A percentile compares a stretch with the other conserved stretches of the same genome.
These are phyloP conservation scores for Neurospora sp. DNA, from an alignment of 495 filamentous ascomycete genomes.

Conservation along the genomic window DNA sequence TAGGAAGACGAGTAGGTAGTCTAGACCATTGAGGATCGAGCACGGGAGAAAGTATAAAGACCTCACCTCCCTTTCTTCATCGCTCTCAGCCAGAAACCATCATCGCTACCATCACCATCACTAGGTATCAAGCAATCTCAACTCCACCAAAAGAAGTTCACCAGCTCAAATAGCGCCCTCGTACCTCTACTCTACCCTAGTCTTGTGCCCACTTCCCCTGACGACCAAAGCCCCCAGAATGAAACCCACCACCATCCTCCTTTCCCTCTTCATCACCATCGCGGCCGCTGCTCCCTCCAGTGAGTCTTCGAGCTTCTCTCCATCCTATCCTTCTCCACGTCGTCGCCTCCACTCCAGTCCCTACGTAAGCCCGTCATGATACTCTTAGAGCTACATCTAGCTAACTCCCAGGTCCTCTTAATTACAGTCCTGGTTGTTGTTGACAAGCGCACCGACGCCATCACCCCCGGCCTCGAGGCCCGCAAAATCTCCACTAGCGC, in stretches of 20 bases:
- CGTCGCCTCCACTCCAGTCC: too few relatives aligned
- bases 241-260: not conserved
- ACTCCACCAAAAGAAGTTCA: not conserved
- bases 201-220: not conserved
- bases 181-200: too few relatives aligned
- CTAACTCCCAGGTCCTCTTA: too few relatives aligned
- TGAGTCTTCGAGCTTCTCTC: not conserved
- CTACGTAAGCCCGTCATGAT: too few relatives aligned
- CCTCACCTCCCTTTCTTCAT: not conserved
- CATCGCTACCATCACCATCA: not conserved
- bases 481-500: not conserved
- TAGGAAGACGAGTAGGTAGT: not conserved
- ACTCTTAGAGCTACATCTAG: too few relatives aligned
- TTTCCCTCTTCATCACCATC: not conserved
- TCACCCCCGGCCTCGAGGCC: not conserved
- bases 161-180: too few relatives aligned
- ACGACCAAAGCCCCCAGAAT: not conserved
- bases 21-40: not conserved
- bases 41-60: not conserved
- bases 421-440: not conserved
- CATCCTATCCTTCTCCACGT: not conserved
- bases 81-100: not conserved
- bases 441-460: not conserved
- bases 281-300: not conserved
- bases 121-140: not conserved